Base-by-base conservation (phyloP, 2,329 filamentous ascomycete species). In the Pseudogymnoascus sp. region DNA sequence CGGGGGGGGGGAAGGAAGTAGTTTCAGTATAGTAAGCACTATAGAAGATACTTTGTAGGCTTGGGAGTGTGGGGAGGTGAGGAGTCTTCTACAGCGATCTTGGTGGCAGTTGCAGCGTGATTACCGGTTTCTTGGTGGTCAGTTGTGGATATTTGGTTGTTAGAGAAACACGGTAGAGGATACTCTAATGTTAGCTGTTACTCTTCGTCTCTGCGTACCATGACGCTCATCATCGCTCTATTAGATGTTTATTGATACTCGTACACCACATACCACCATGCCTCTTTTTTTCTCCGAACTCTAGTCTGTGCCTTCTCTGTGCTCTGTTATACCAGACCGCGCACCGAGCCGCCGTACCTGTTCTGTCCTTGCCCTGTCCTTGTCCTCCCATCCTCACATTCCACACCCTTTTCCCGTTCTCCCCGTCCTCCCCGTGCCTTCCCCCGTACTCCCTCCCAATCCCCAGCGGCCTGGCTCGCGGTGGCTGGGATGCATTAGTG, bases 401-500 rank as follows among this genome's bases (percentile, higher is more conserved):
- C 25, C 45, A 52, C 25, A 2, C 38, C 16, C 16, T 11, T 18
- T 41, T 5, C 21, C 21, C 14, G 45, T 11, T 5, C 5, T 52
- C 23, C 43, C 21, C 43, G 43, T 28, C 8, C 11, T 45, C 43
- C 23, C 23, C 45, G 25, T 41, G 11, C 12, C 33, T 12, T 43
- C 18, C 40, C 18, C 18, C 18, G n/a, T 43, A 9, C 23, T 31
- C 25, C 25, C 45, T 12, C 25, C n/a, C 25, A 55, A 33, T 55
- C 25, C 25, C 25, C 25, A 55, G 45, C 25, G 25, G 45, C 25
- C 45, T 55, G 45, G 45, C 45, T 55, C 45, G 45, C 45, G 45
- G 45, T 55, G 45, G 45, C 45, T 55, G 45, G 45, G 45, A 55
- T 55, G 45, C 45, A 55, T 55, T 55, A 55, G 45, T 55, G 45